Conservation (phyloP, 2,329 filamentous ascomycete genomes). For the Zarea fungicola region DNA sequence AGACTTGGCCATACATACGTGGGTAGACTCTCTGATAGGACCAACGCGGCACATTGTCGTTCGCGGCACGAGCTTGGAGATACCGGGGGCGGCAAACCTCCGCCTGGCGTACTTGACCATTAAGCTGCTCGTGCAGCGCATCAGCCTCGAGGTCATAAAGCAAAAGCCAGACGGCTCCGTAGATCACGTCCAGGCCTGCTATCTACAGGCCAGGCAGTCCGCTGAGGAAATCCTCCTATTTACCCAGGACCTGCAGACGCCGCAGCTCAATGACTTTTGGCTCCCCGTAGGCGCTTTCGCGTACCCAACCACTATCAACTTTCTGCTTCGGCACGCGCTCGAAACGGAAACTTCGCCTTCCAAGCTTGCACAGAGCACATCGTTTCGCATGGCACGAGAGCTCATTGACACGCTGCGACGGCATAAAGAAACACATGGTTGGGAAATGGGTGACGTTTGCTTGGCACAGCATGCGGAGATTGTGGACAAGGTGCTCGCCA, state of each 20-base stretch:
- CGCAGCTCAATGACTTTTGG: conserved; percentile 46
- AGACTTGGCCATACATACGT: conserved; percentile 35
- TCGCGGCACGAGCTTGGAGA: conserved; percentile 34
- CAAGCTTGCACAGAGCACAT: conserved; percentile 31
- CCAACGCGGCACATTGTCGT: conserved; percentile 35
- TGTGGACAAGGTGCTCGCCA: conserved; percentile 37
- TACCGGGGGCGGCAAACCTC: conserved; percentile 45
- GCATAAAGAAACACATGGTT: conserved; percentile 34
- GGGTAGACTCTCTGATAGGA: conserved; percentile 38
- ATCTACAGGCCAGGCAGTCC: conserved; percentile 37
- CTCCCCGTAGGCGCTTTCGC: conserved; percentile 42
- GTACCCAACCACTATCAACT: conserved; percentile 44
- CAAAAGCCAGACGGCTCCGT: conserved; percentile 19
- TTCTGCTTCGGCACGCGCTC: conserved; percentile 43
- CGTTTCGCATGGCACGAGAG: conserved; percentile 38
- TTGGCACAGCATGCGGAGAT: conserved; percentile 42
- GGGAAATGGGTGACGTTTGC: conserved; percentile 49
- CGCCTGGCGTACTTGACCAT: conserved; percentile 46
- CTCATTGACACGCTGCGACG: conserved; percentile 34
- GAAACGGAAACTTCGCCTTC: conserved; percentile 34
- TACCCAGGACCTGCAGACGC: conserved; percentile 38
- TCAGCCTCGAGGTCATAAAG: conserved; percentile 39
- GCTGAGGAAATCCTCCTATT: conserved; percentile 46
- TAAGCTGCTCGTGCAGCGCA: conserved; percentile 40
- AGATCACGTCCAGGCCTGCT: conserved; percentile 24